Percentiles rank a stretch among this genome's conserved stretches.
Evolutionary conservation across 2,329 filamentous ascomycete genomes (phyloP).

Genomic region (Aspergillus udagawae): DNA sequence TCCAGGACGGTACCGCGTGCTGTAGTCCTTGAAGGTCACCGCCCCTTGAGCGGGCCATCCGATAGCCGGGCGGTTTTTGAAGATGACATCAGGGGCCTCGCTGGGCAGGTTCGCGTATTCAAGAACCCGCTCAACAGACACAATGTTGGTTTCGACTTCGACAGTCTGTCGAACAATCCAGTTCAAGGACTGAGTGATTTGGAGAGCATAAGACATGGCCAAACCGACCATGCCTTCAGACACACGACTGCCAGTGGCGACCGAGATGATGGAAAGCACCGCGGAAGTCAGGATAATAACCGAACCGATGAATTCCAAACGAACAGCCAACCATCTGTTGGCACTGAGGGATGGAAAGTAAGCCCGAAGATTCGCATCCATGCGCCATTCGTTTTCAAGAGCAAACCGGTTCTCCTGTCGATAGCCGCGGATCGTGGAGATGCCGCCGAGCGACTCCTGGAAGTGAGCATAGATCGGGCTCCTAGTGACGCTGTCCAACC

Average conservation of each 20-base stretch:
- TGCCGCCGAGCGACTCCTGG: slow-evolving; percentile 90
- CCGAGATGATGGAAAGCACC: slow-evolving; percentile 74
- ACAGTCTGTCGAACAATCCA: slow-evolving; percentile 99
- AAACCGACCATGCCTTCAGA: slow-evolving; percentile 78
- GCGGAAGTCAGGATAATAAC: slow-evolving; percentile 88
- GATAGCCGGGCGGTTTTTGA: slow-evolving; percentile 77
- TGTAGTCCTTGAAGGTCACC: slow-evolving; percentile 89
- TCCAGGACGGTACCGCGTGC: slow-evolving; percentile 83
- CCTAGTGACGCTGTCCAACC: slow-evolving; percentile 88
- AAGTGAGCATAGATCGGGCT: slow-evolving; percentile 98
- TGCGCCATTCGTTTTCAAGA: slow-evolving; percentile 93
- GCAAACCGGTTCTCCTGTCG: slow-evolving; percentile 82
- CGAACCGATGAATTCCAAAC: slow-evolving; percentile 91
- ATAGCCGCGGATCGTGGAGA: slow-evolving; percentile 94
- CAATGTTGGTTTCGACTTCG: slow-evolving; percentile 99
- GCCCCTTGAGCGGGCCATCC: slow-evolving; percentile 89
- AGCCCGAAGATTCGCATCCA: slow-evolving; percentile 88
- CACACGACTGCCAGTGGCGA: slow-evolving; percentile 62
- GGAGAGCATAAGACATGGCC: slow-evolving; percentile 93
- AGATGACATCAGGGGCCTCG: slow-evolving; percentile 91
- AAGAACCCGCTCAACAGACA: slow-evolving; percentile 93
- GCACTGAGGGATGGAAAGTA: slow-evolving; percentile 96
- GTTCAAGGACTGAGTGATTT: slow-evolving; percentile 95
- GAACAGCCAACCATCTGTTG: slow-evolving; percentile 89
- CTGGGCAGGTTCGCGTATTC: slow-evolving; percentile 90